Evolutionary conservation across 2,329 filamentous ascomycete species (phyloP), one percentile per base, ranked within the genome.

Genomic region (Hysterium pulicare): DNA sequence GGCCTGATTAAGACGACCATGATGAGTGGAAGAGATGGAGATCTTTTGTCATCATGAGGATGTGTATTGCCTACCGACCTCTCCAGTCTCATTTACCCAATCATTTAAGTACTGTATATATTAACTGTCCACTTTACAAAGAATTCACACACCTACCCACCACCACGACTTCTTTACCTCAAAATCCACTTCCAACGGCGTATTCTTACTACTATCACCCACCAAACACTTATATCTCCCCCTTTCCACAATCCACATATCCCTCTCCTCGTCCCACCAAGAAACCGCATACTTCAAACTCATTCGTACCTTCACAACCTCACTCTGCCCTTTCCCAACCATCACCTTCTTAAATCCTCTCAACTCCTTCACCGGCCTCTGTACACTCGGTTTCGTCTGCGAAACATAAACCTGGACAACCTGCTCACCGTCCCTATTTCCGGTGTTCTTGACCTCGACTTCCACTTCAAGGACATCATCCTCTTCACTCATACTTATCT

Each of bases 261-360:
- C 72, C 10, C 79, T 71, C 48, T 79, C 76, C 68, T 88, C 84
- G 50, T 87, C 83, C 73, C 82, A 88, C 67, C 83, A 88, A 43
- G 79, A 79, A 0, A 79, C 76, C 0, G 79, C 82, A 44, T 86
- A 82, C 67, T 84, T 87, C 57, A 78, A 77, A 47, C 78, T 60
- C 33, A 82, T 63, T 3, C 70, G 67, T 3, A 87, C 71, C 8
- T 71, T 68, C 3, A 80, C 78, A 9, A 54, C 69, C 66, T 77
- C 75, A 31, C 64, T 74, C 66, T 83, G 75, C 5, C 77, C 79
- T 1, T 74, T 67, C 30, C 76, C 70, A 2, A 86, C 62, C 40
- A 65, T 71, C 0, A 83, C 75, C 63, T 84, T 85, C 17, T 35
- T 37, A 55, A 84, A 84, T 4, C 81, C 82, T 61, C 75, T 79